A percentile compares a stretch with the other conserved stretches of the same genome.
Evolutionary conservation across 768 basidiomycete species (phyloP).

Genomic region (Mycena chlorophos): DNA sequence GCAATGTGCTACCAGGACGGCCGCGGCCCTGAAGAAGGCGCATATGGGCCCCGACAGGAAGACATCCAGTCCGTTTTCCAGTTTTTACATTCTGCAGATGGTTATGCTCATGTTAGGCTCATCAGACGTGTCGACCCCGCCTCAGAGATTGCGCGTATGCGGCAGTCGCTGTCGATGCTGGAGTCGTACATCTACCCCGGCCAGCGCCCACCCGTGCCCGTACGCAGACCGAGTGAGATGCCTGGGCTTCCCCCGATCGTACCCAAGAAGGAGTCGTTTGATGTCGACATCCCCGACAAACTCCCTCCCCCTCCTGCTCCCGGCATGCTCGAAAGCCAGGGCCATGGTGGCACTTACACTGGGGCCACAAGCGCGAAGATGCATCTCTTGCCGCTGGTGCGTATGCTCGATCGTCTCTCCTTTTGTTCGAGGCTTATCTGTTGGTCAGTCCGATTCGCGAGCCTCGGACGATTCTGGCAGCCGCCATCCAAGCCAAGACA

Average conservation of each 20-base stretch:
- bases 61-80: slow-evolving; percentile 53
- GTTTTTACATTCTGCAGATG: slow-evolving; percentile 10
- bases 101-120: slow-evolving; percentile 16
- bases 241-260: slow-evolving; percentile 39
- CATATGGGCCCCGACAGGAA: slow-evolving; percentile 56
- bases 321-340: slow-evolving; percentile 66
- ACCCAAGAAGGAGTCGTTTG: slow-evolving; percentile 56
- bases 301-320: slow-evolving; percentile 44
- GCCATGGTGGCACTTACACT: slow-evolving; percentile 69
- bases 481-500: slow-evolving; percentile 56
- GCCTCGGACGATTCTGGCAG: slow-evolving; percentile 56
- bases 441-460: slow-evolving; percentile 33
- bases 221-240: slow-evolving; percentile 40
- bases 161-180: slow-evolving; percentile 67
- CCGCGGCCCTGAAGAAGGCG: slow-evolving; percentile 58
- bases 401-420: slow-evolving; percentile 21
- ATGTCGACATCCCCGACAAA: slow-evolving; percentile 49
- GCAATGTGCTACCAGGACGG: slow-evolving; percentile 79
- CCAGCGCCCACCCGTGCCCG: slow-evolving; percentile 34
- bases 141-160: slow-evolving; percentile 65
- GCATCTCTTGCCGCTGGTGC: slow-evolving; percentile 59
- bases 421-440: slow-evolving; percentile 17
- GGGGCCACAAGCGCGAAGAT: slow-evolving; percentile 78
- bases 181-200: slow-evolving; percentile 59
- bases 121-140: slow-evolving; percentile 57